phyloP scores from a whole-genome alignment of 768 basidiomycete species.

The Mycena maculata region DNA sequence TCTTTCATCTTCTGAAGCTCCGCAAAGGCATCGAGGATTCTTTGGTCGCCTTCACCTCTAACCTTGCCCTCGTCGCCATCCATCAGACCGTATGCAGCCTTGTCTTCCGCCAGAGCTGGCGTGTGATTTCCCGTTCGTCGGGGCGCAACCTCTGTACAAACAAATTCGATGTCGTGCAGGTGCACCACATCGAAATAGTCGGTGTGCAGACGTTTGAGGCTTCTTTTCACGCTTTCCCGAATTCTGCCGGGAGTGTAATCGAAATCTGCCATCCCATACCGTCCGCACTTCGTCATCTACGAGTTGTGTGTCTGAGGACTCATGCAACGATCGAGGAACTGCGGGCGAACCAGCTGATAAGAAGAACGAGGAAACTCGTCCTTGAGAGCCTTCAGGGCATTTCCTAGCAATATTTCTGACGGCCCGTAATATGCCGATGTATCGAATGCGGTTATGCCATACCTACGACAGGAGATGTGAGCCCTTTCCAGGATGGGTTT shows the following conservation, averaged over 20 bases:
- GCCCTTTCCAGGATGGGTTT: slow-evolving; percentile 11
- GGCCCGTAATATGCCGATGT: slow-evolving; percentile 85
- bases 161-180: slow-evolving; percentile 87
- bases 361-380: slow-evolving; percentile 81
- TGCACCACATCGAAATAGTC: slow-evolving; percentile 84
- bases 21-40: slow-evolving; percentile 72
- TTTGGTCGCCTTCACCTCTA: slow-evolving; percentile 77
- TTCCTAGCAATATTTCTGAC: slow-evolving; percentile 82
- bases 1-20: slow-evolving; percentile 76
- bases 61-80: slow-evolving; percentile 67
- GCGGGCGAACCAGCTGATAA: slow-evolving; percentile 71
- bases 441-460: slow-evolving; percentile 85
- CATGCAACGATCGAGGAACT: not conserved
- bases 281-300: slow-evolving; percentile 91
- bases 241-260: slow-evolving; percentile 80
- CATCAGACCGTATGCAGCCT: slow-evolving; percentile 72
- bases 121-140: slow-evolving; percentile 66
- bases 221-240: slow-evolving; percentile 72
- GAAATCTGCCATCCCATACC: slow-evolving; percentile 74
- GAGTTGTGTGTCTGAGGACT: not conserved
- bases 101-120: slow-evolving; percentile 64
- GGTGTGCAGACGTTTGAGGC: slow-evolving; percentile 77
- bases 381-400: slow-evolving; percentile 66
- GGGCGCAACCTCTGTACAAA: slow-evolving; percentile 65
- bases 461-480: slow-evolving; percentile 55